Base-by-base conservation (phyloP, 2,329 filamentous ascomycete species). In the Penicillium corylophilum region DNA sequence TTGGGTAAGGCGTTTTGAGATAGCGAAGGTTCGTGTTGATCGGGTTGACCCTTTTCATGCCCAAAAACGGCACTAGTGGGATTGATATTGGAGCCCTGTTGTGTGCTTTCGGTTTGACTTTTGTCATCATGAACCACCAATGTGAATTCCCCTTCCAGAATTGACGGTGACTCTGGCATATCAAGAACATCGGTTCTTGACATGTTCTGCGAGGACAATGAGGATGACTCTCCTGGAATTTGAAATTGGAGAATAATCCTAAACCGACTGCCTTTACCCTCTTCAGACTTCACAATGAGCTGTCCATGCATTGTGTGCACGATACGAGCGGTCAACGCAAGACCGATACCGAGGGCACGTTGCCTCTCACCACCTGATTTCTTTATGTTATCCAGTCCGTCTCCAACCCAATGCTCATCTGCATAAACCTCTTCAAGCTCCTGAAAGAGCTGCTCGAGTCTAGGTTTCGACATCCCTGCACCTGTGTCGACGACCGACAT, bases 301-400 rank as follows among this genome's bases (percentile, higher is more conserved):
- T 95, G 91, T 0, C 91, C 92, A 52, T 93, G 87, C 89, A 95
- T 94, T 64, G 91, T 95, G n/a, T 86, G 83, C 26, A 96, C 80
- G 31, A 90, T 89, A 31, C 91, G 83, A 15, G 89, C 88, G n/a
- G 95, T 90, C 13, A 95, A 79, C 0, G 91, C 91, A n/a, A 96
- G 78, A 0, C 91, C 92, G 9, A 96, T 79, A 0, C 92, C 92
- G 1, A 95, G 72, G 0, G 84, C 85, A 9, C 75, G 73, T 46
- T 75, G 75, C 13, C 59, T 24, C 4, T 22, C 22, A 8, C 13
- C 2, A 15, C 24, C 44, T 23, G 43, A 41, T 4, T n/a, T 2
- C 8, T 18, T 18, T 5, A n/a, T 8, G 9, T 2, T 8, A 35
- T 60, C 45, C 7, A 68, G 59, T 4, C 67, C 61, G 13, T 29